phyloP scores from a whole-genome alignment of 495 filamentous ascomycete species.

The Copromyces sp. region DNA sequence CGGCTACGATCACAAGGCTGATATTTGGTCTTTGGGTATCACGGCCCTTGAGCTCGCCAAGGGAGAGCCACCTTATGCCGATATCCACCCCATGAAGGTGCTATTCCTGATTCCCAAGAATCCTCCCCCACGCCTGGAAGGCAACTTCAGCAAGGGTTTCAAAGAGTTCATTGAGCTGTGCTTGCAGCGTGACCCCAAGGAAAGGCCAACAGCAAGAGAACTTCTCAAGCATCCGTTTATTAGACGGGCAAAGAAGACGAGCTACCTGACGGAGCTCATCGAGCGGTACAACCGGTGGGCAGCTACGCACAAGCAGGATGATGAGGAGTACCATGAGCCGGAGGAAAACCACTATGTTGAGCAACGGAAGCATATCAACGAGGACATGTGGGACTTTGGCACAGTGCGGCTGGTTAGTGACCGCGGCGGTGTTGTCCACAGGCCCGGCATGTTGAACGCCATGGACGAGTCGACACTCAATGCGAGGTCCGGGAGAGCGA shows the following conservation, averaged over 20 bases:
- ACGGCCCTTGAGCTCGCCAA: conserved; percentile 88
- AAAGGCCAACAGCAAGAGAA: conserved; percentile 79
- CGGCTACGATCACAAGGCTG: conserved; percentile 96
- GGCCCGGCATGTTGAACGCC: conserved; percentile 45
- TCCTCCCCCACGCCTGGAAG: conserved; percentile 68
- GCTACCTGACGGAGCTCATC: conserved; percentile 84
- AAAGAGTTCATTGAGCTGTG: conserved; percentile 91
- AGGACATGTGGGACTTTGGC: conserved; percentile 94
- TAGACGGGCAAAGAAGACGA: conserved; percentile 78
- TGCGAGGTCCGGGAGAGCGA: conserved; percentile 41
- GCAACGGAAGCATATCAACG: conserved; percentile 38
- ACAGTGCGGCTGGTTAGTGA: conserved; percentile 66
- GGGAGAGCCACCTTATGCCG: conserved; percentile 89
- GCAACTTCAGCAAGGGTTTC: conserved; percentile 80
- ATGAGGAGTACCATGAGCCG: conserved; percentile 32
- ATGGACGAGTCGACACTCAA: conserved; percentile 71
- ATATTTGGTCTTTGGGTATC: conserved; percentile 98
- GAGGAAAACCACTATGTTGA: conserved; percentile 29
- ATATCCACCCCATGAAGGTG: conserved; percentile 99
- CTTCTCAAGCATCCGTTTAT: conserved; percentile 85
- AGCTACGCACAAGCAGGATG: conserved; percentile 55
- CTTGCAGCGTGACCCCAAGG: conserved; percentile 74
- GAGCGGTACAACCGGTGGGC: conserved; percentile 83
- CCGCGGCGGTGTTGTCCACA: conserved; percentile 36
- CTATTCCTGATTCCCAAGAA: conserved; percentile 96